Conservation (phyloP, 2,329 filamentous ascomycete species). For the Bipolaris zeicola region DNA sequence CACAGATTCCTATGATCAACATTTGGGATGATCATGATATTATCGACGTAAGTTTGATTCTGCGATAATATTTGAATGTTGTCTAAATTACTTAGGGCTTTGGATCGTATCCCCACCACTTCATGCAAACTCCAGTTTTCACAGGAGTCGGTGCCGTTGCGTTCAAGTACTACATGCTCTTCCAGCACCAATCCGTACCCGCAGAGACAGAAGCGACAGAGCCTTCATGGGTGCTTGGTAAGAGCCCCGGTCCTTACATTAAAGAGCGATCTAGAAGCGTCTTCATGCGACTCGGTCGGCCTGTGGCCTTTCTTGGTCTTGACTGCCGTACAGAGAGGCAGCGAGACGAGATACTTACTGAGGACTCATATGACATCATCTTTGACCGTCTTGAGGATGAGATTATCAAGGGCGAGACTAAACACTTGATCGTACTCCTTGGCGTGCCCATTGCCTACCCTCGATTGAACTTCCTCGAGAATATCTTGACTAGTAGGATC, state of each 20-base stretch:
- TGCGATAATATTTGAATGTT: conserved; percentile 58
- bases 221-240: conserved; percentile 88
- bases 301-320: conserved; percentile 80
- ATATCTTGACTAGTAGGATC: conserved; percentile 76
- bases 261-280: conserved; percentile 81
- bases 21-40: conserved; percentile 90
- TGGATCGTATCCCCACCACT: conserved; percentile 88
- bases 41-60: conserved; percentile 50
- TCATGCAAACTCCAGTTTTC: conserved; percentile 91
- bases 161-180: conserved; percentile 98
- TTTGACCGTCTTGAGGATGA: conserved; percentile 85
- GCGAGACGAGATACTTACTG: conserved; percentile 77
- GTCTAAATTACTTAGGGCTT: conserved; percentile 66
- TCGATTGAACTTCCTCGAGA: conserved; percentile 63
- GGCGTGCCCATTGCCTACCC: conserved; percentile 67
- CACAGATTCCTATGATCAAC: conserved; percentile 97
- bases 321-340: conserved; percentile 92
- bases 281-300: conserved; percentile 81
- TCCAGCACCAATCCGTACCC: conserved; percentile 89
- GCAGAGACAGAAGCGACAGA: conserved; percentile 82
- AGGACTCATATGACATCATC: conserved; percentile 82
- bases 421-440: conserved; percentile 86
- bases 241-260: conserved; percentile 85
- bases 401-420: conserved; percentile 80
- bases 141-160: conserved; percentile 86